Evolutionary conservation across 192 early-diverging fungal genomes (phyloP).

Genomic region (Coemansia sp.): DNA sequence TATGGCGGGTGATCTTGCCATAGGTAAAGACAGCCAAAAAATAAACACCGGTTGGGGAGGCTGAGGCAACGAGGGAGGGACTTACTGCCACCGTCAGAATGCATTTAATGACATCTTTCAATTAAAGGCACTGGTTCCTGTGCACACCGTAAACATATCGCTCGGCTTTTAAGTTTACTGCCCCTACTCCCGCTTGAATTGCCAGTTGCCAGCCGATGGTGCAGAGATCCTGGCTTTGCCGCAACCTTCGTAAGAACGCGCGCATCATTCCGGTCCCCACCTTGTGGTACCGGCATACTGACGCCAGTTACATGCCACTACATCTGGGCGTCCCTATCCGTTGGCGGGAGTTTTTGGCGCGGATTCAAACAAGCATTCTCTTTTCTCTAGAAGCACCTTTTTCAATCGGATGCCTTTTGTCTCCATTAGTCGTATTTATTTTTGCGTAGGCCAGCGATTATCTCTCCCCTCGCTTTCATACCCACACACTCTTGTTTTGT

Average conservation of each 20-base stretch:
- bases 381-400: conserved; percentile 3
- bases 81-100: conserved; percentile 26
- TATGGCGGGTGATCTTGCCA: not conserved
- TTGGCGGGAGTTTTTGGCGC: conserved; percentile 5
- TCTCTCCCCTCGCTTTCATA: conserved; percentile 13
- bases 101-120: conserved; percentile 18
- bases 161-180: conserved; percentile 15
- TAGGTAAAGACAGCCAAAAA: not conserved
- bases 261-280: conserved; percentile 6
- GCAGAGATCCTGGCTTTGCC: not conserved
- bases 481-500: conserved; percentile 10
- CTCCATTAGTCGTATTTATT: conserved; percentile 12
- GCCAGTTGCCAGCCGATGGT: not conserved
- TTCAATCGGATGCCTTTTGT: conserved; percentile 8
- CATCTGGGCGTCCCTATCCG: conserved; percentile 4
- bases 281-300: not conserved
- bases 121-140: not conserved
- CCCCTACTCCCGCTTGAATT: conserved; percentile 6
- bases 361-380: conserved; percentile 25
- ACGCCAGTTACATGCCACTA: not conserved
- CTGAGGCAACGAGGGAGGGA: conserved; percentile 16
- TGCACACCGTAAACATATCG: conserved; percentile 11
- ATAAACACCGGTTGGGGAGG: conserved; percentile 6
- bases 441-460: conserved; percentile 12
- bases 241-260: not conserved